Evolutionary conservation across 306 rosid genomes (phyloP).

Genomic region (Spatholobus suberectus): DNA sequence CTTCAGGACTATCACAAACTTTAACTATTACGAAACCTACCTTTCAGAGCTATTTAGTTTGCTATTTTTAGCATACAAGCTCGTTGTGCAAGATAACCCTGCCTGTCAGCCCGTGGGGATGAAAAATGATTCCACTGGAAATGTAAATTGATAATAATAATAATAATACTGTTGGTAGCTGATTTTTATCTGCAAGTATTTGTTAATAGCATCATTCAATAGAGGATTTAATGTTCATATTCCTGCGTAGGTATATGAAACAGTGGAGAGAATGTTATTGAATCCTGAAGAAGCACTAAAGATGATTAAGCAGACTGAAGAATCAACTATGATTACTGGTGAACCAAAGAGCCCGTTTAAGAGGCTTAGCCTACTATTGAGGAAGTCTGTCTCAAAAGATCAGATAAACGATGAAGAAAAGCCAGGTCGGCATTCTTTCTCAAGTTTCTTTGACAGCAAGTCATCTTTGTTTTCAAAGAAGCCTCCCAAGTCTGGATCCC

Average conservation of each 20-base stretch:
- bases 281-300: constrained; percentile 86
- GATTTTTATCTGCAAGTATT: constrained; percentile 24
- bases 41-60: not conserved
- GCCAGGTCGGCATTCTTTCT: constrained; percentile 65
- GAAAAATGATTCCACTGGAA: constrained; percentile 21
- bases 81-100: constrained; percentile 13
- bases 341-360: constrained; percentile 70
- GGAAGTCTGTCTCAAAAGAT: constrained; percentile 55
- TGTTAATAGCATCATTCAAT: not conserved
- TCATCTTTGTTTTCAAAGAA: constrained; percentile 83
- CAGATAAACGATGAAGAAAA: constrained; percentile 52
- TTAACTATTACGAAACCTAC: not conserved
- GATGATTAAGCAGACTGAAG: constrained; percentile 76
- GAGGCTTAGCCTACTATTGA: constrained; percentile 61
- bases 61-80: not conserved
- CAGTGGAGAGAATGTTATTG: constrained; percentile 80
- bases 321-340: constrained; percentile 39
- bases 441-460: constrained; percentile 82
- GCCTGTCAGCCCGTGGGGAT: not conserved
- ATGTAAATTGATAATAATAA: constrained; percentile 5
- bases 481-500: constrained; percentile 61
- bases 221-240: constrained; percentile 9
- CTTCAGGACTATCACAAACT: not conserved
- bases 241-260: constrained; percentile 76
- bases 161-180: constrained; percentile 8